These are phyloP conservation scores for Tylopilus vinaceipallidus DNA, from an alignment of 768 basidiomycete genomes.

Conservation along the genomic window DNA sequence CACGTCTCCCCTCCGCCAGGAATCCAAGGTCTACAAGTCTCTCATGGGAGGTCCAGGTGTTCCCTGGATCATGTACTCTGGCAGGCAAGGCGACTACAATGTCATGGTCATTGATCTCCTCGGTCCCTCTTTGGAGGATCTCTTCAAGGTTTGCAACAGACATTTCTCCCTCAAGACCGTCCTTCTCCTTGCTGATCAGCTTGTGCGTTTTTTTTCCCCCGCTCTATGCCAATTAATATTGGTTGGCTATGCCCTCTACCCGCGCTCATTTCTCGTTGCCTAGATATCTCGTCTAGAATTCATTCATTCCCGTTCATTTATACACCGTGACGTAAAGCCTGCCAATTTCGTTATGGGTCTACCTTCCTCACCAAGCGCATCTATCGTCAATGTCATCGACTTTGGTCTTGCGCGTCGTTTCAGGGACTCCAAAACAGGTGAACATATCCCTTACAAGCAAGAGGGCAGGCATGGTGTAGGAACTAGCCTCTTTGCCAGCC, in stretches of 20 bases:
- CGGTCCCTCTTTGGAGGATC: constrained; percentile 84
- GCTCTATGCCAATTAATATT: constrained; percentile 5
- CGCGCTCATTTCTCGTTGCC: constrained; percentile 19
- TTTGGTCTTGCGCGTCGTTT: constrained; percentile 83
- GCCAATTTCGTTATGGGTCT: constrained; percentile 97
- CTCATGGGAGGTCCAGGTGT: constrained; percentile 88
- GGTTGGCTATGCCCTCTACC: constrained; percentile 14
- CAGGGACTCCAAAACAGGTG: constrained; percentile 60
- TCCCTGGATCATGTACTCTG: constrained; percentile 91
- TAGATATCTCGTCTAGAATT: constrained; percentile 96
- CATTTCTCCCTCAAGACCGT: constrained; percentile 95
- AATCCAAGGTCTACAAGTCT: constrained; percentile 89
- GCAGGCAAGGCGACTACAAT: constrained; percentile 90
- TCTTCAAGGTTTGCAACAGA: constrained; percentile 86
- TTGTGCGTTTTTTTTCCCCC: constrained; percentile 51
- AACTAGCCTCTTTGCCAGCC: constrained; percentile 70
- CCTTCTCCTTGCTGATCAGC: constrained; percentile 88
- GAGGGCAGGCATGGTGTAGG: constrained; percentile 77
- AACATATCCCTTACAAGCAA: constrained; percentile 71
- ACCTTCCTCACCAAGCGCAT: constrained; percentile 54
- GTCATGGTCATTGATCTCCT: constrained; percentile 98
- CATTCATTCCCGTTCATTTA: constrained; percentile 91
- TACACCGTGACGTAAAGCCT: constrained; percentile 97
- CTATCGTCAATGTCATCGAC: constrained; percentile 89
- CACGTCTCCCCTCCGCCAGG: constrained; percentile 76